Conservation (phyloP, 108 stramenopile genomes). For the Cyclostephanos tholiformis region DNA sequence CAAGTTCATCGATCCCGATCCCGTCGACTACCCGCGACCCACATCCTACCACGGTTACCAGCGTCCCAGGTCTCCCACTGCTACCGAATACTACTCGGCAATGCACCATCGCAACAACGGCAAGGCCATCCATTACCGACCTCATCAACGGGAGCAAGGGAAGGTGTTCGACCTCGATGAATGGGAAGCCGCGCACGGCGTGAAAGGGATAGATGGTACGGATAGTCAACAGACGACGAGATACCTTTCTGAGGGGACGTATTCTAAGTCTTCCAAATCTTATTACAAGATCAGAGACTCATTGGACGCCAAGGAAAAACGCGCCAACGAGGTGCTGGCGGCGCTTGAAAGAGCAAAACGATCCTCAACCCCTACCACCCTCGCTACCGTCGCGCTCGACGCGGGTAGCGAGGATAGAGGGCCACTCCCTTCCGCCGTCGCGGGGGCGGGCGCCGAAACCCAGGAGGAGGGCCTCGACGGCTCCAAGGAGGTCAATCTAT, state of each 20-base stretch:
- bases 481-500: background rate
- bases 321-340: conserved; percentile 1
- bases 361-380: background rate
- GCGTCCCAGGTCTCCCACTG: background rate
- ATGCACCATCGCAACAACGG: background rate
- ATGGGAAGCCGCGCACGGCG: background rate
- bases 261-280: background rate
- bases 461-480: background rate
- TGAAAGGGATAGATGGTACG: background rate
- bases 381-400: background rate
- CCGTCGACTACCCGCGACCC: background rate
- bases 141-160: background rate
- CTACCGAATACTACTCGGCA: background rate
- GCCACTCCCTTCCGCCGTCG: background rate
- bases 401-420: background rate
- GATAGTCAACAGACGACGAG: background rate
- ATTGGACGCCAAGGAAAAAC: background rate
- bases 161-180: background rate
- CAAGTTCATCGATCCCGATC: conserved; percentile 9
- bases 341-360: background rate
- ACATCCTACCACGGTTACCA: background rate
- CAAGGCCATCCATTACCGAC: background rate
- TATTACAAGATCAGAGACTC: background rate
- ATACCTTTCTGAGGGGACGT: background rate
- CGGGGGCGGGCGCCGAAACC: background rate